Evolutionary conservation across 345 rosid species (phyloP).

Genomic region (Nephelium lappaceum): DNA sequence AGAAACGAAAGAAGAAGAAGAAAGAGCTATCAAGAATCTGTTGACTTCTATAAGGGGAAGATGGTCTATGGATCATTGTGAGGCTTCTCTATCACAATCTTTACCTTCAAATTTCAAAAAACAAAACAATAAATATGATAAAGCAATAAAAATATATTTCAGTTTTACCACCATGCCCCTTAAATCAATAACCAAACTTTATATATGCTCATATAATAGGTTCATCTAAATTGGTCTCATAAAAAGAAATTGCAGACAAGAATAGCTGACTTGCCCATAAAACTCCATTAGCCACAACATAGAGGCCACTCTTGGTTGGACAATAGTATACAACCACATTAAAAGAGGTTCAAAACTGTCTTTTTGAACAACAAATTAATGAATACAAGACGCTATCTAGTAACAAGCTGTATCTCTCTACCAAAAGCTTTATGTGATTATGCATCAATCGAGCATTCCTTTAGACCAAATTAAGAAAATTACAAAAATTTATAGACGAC

Average conservation of each 20-base stretch:
- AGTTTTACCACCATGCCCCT: not conserved
- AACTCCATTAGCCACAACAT: no score
- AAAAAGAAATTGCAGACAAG: no score
- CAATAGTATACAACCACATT: no score
- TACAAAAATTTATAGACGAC: not conserved
- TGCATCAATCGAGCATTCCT: no score
- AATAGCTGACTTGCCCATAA: no score
- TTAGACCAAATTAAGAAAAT: not conserved
- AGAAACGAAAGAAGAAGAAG: not conserved
- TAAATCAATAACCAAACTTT: not conserved
- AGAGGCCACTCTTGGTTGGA: no score
- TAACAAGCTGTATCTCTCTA: not conserved
- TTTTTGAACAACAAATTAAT: no score
- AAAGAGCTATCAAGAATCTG: conserved; percentile 45
- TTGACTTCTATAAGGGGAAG: conserved; percentile 74
- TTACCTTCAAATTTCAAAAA: conserved; percentile 51
- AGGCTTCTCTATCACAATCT: conserved; percentile 79
- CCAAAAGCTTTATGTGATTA: no score
- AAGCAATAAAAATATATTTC: not conserved
- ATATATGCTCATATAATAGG: no score
- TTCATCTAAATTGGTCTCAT: no score
- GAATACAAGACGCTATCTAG: not conserved
- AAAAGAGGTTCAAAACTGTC: no score
- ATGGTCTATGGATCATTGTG: conserved; percentile 74
- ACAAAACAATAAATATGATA: conserved; percentile 1